These are phyloP conservation scores for Sporisorium exsertum DNA, from an alignment of 1,284 basidiomycete species.

Conservation along the genomic window DNA sequence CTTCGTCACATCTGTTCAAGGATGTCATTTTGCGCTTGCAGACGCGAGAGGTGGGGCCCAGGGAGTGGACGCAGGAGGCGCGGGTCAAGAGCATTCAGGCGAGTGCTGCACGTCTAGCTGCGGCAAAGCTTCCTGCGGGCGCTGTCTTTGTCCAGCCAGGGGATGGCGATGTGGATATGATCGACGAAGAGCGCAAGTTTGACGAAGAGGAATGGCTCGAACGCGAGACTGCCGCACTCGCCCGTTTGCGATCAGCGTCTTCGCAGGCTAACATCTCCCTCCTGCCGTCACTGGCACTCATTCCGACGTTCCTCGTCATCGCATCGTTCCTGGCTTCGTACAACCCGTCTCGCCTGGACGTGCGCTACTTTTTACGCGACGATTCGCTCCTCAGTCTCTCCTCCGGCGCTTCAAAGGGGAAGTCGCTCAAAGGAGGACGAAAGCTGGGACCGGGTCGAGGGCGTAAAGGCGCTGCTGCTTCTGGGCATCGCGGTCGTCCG, in stretches of 20 bases:
- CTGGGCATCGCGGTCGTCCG: conserved; percentile 23
- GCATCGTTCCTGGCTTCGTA: conserved; percentile 87
- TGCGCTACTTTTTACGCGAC: conserved; percentile 70
- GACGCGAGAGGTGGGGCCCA: conserved; percentile 50
- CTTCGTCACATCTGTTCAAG: conserved; percentile 43
- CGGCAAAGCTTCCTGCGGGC: conserved; percentile 6
- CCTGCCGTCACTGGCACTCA: conserved; percentile 41
- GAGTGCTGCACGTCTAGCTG: conserved; percentile 28
- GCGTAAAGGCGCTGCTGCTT: conserved; percentile 20
- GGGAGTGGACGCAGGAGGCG: conserved; percentile 55
- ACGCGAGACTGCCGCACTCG: conserved; percentile 23
- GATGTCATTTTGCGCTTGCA: conserved; percentile 59
- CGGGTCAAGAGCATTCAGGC: conserved; percentile 40
- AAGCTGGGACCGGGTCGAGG: conserved; percentile 39
- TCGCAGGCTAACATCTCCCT: conserved; percentile 36
- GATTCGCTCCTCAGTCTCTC: conserved; percentile 43
- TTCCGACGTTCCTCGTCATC: conserved; percentile 78
- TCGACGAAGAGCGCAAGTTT: conserved; percentile 43
- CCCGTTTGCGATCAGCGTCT: conserved; percentile 18
- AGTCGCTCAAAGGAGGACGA: conserved; percentile 36
- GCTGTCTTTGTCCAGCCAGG: background rate
- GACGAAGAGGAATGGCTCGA: conserved; percentile 50
- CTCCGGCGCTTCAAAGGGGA: conserved; percentile 32
- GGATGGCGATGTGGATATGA: conserved; percentile 23
- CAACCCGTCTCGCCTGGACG: conserved; percentile 84